Evolutionary conservation across 108 stramenopile species (phyloP).

Genomic region (Discostella pseudostelligera): DNA sequence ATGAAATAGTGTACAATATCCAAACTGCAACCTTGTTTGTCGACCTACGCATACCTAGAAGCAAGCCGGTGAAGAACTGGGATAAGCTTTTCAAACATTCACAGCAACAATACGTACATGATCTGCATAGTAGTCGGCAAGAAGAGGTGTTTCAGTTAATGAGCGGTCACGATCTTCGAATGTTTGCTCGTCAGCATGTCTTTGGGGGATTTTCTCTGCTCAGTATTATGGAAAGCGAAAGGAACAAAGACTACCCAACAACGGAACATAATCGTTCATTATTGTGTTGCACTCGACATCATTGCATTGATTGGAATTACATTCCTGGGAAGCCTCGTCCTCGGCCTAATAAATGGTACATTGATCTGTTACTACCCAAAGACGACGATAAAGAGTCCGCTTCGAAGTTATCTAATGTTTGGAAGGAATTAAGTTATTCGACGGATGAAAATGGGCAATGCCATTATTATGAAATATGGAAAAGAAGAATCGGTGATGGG

Average conservation of each 20-base stretch:
- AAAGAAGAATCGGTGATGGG: conserved; percentile 54
- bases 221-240: conserved; percentile 4
- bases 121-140: conserved; percentile 17
- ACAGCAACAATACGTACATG: neutral
- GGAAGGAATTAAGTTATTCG: conserved; percentile 86
- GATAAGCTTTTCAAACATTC: conserved; percentile 8
- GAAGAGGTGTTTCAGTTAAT: conserved; percentile 37
- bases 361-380: conserved; percentile 33
- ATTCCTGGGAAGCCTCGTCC: conserved; percentile 59
- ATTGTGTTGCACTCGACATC: conserved; percentile 62
- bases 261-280: no score
- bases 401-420: conserved; percentile 28
- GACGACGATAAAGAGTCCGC: conserved; percentile 19
- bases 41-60: conserved; percentile 81
- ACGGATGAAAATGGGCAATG: conserved; percentile 73
- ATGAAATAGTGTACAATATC: conserved; percentile 78
- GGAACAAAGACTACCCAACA: conserved; percentile 1
- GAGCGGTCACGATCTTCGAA: conserved; percentile 58
- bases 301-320: conserved; percentile 92
- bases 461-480: conserved; percentile 87
- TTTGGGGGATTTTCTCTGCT: conserved; percentile 79
- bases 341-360: conserved; percentile 89
- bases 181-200: conserved; percentile 84
- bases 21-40: conserved; percentile 85
- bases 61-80: conserved; percentile 40